Base-by-base conservation (phyloP, 1,284 basidiomycete species). In the Cutaneotrichosporon dermatis region DNA sequence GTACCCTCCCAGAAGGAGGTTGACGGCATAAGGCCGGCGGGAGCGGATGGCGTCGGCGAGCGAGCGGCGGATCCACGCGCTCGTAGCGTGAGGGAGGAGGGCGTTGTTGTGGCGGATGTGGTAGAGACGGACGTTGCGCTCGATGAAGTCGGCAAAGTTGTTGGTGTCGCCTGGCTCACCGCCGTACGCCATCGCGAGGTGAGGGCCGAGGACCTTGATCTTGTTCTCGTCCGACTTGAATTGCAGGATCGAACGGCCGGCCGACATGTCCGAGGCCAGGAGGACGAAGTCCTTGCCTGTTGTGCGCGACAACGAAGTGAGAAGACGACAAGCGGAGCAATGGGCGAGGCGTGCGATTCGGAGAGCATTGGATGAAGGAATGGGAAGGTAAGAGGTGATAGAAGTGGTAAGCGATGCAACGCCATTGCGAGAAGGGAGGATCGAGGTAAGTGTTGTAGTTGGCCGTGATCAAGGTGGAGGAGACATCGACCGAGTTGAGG, bases 141-240 rank as follows among this genome's bases (percentile, higher is more conserved):
- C 93, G 66, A 98, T 84, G 71, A 85, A 99, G 79, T 99, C 95
- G 5, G 95, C 90, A 74, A 99, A 98, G 75, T 98, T 92, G 35
- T 96, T 82, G 33, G 96, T 99, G 76, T 99, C 96, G 62, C 95
- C 95, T 77, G 92, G 89, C 78, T 97, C 92, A 65, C 94, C 94
- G 68, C 90, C 90, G 79, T 88, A 94, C 0, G 93, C 87, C 92
- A 99, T 96, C 72, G 96, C 85, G 15, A 99, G 82, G 76, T 97
- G 91, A 43, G 93, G 87, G 66, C 90, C 88, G 41, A 99, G 83
- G 39, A 85, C 83, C 80, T 93, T 94, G 81, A 95, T 93, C 82
- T 99, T 98, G 83, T 99, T 95, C 80, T 93, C 90, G 79, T 97
- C 92, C 37, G 84, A 79, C 82, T 99, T 97, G 92, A 98, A 96